A percentile compares a stretch with the other conserved stretches of the same genome.
Evolutionary conservation across 108 stramenopile genomes (phyloP).

Genomic region (Cyclotella sp.): DNA sequence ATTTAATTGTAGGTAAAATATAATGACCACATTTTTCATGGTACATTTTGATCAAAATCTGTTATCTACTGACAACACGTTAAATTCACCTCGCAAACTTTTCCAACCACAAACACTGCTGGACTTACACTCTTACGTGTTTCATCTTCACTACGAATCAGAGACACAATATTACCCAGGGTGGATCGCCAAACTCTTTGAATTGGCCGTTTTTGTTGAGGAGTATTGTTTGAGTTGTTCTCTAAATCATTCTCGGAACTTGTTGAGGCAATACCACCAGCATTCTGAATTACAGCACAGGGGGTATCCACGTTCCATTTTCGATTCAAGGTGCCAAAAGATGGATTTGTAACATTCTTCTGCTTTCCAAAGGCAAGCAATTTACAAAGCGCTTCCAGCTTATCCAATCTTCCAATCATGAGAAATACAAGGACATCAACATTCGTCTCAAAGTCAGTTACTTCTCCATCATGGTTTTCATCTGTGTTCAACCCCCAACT

Average conservation of each 20-base stretch:
- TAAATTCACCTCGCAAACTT: constrained; percentile 37
- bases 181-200: constrained; percentile 47
- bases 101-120: constrained; percentile 50
- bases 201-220: constrained; percentile 12
- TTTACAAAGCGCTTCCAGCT: constrained; percentile 41
- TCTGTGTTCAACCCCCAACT: constrained; percentile 14
- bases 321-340: neutral
- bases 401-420: constrained; percentile 54
- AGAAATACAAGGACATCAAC: constrained; percentile 53
- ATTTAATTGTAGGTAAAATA: no score
- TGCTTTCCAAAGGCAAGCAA: constrained; percentile 12
- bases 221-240: neutral
- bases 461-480: neutral
- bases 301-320: constrained; percentile 40
- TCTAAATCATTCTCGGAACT: neutral
- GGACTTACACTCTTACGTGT: constrained; percentile 41
- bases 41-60: no score
- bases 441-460: constrained; percentile 15
- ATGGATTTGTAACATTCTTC: neutral
- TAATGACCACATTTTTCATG: no score
- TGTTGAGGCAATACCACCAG: constrained; percentile 16
- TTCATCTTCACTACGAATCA: constrained; percentile 38
- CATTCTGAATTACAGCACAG: constrained; percentile 51
- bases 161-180: constrained; percentile 28
- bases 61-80: neutral